Base-by-base conservation (phyloP, 768 basidiomycete genomes). In the Leccinum incarnatum region DNA sequence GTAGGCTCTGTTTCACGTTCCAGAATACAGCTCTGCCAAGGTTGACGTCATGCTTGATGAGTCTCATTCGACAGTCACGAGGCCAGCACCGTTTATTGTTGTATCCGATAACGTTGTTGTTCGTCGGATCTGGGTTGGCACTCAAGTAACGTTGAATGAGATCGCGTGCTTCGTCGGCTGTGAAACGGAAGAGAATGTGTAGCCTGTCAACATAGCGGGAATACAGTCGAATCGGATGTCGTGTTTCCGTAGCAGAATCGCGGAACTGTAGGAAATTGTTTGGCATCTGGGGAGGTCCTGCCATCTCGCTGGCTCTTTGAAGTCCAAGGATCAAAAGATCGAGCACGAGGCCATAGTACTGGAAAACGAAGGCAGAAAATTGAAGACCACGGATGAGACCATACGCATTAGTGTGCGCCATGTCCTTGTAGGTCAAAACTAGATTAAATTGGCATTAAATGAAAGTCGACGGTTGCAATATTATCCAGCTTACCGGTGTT, bases 51-150 rank as follows among this genome's bases (percentile, higher is more conserved):
- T 99, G 97, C 76, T 99, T 99, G 81, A 97, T 96, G 57, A 99
- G 81, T 34, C 97, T 82, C 97, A 99, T 99, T 59, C 97, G 89
- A 74, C 97, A 99, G 75, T 99, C 97, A 64, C 95, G 84, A 37
- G 97, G 97, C 97, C 97, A 99, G 77, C 97, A 98, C 52, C 94
- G 88, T 75, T 96, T 97, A 80, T 98, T 98, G 78, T 98, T 98
- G 76, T 98, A 99, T 1, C 96, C 97, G 62, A 98, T 96, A 62
- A 98, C 92, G 68, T 98, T 98, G 77, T 98, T 97, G 76, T 98
- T 98, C 11, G 92, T 98, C 3, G 97, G 96, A 75, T 99, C 97
- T 4, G 97, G 97, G 69, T 98, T 95, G 21, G 95, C 96, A 54
- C 90, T 93, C 54, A 99, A 85, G 73, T 98, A 99, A 17, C 97